Evolutionary conservation across 306 rosid genomes (phyloP), one percentile per base, ranked within the genome.

Genomic region (Castanopsis chinensis): DNA sequence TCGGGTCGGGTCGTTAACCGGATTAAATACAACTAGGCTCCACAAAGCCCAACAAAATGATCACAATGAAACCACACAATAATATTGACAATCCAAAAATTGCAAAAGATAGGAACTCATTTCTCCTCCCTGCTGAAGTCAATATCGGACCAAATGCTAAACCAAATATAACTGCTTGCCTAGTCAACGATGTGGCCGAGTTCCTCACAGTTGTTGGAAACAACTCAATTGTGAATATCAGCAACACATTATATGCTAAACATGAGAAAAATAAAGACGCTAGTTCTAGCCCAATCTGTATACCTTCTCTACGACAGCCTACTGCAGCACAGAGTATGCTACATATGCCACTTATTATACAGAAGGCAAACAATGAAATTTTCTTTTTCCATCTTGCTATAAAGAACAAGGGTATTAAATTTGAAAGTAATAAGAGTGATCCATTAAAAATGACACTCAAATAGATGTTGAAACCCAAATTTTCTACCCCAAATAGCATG

Each of bases 151-250:
- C 53, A 33, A 82, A 86, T 0, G 79, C 69, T 55, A 72, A 76
- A 2, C 89, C 86, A 28, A 71, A 78, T 1, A 81, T 71, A 21
- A 72, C 23, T 14, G 84, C 78, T 28, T 85, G 91, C 72, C 91
- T 74, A 41, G 63, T 76, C 52, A 88, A 49, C 0, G 89, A 58
- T 1, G 85, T 72, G 1, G 85, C 61, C n/a, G 85, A 81, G 79
- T 88, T 88, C 67, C 88, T 88, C 69, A 88, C 86, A 60, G 85
- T 32, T 5, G 89, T 85, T 1, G 89, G 91, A 68, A 88, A 88
- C 52, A 88, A 0, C 79, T 88, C 91, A 11, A 85, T 25, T 4
- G 75, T 75, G 63, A 54, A 88, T 59, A 83, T 78, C 0, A 86
- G 69, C 18, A 85, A 21, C 63, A 88, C 69, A 52, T 83, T 77